A percentile compares a stretch with the other conserved stretches of the same genome.
Evolutionary conservation across 208 protist genomes (phyloP).

Genomic region (Angomonas ambiguus): DNA sequence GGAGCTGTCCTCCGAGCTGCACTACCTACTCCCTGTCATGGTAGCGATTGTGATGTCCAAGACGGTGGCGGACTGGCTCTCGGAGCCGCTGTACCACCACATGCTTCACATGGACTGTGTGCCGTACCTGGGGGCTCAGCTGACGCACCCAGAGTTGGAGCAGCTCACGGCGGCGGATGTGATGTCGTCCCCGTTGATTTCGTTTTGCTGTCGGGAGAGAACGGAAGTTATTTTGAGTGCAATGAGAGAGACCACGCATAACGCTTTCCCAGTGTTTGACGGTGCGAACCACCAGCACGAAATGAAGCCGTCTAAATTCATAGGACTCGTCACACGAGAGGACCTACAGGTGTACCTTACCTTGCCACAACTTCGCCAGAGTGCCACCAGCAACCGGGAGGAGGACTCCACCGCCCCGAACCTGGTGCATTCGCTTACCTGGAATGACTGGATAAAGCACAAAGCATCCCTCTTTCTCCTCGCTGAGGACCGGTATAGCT

Average conservation of each 20-base stretch:
- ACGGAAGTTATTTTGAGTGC: conserved; percentile 68
- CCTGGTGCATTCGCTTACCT: conserved; percentile 56
- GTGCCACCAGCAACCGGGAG: background rate
- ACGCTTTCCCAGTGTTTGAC: conserved; percentile 91
- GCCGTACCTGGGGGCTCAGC: conserved; percentile 75
- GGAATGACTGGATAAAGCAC: conserved; percentile 65
- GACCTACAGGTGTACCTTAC: conserved; percentile 81
- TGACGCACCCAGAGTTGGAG: conserved; percentile 74
- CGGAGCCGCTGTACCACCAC: conserved; percentile 89
- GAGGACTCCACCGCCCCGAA: background rate
- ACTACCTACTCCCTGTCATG: conserved; percentile 94
- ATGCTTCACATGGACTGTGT: conserved; percentile 88
- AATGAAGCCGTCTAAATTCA: conserved; percentile 45
- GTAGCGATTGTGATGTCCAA: conserved; percentile 90
- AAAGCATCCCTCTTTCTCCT: conserved; percentile 67
- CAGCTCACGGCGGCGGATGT: conserved; percentile 85
- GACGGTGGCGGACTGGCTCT: conserved; percentile 82
- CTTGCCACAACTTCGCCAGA: conserved; percentile 38
- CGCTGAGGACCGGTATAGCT: conserved; percentile 32
- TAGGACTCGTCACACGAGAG: conserved; percentile 82
- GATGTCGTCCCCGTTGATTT: conserved; percentile 85
- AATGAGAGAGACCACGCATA: conserved; percentile 71
- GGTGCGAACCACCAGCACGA: conserved; percentile 9
- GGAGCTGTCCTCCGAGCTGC: conserved; percentile 90
- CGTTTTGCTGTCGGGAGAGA: conserved; percentile 49